Base-by-base conservation (phyloP, 2,329 filamentous ascomycete species). In the Zasmidium citrigriseum region DNA sequence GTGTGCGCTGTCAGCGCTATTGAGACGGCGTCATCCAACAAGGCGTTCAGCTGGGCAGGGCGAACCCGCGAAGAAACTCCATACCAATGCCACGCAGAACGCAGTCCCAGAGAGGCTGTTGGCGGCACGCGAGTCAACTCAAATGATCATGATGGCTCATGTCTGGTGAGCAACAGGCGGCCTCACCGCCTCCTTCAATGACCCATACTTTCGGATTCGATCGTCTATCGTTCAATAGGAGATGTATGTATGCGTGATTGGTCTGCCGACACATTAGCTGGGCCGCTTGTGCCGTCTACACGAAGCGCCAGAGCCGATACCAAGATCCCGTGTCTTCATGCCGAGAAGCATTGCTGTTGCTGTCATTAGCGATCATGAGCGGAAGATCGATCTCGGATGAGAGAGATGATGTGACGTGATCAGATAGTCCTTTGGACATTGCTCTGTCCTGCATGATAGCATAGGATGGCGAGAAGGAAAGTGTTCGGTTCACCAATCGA, bases 1-100 rank as follows among this genome's bases (percentile, higher is more conserved):
- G 24, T 51, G 46, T 55, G 54, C 46, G 54, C 46, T 56, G 46
- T 56, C 54, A 51, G 54, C 54, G 41, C 46, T 24, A 49, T 25
- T 11, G 9, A 7, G 4, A n/a, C 47, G 22, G 11, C 23, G 47
- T 25, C 21, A 49, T 49, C 24, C 47, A 49, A 27, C 47, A 21
- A 47, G 10, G 22, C n/a, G 10, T 20, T 41, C 34, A 41, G 34
- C 34, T 41, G 14, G 34, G 7, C 7, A 34, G 7, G 14, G 27
- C n/a, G n/a, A n/a, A n/a, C n/a, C n/a, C n/a, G n/a, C 14, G 34
- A 41, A 4, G 34, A 41, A 4, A 41, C 16, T 4, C 16, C 34
- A 41, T 41, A 41, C 12, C 34, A 41, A 16, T 41, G 34, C 34
- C 14, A n/a, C 4, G 7, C 34, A n/a, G 34, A 4, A 16, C 18